Evolutionary conservation across 176 grass and related monocot species (phyloP), one percentile per base, ranked within the genome.

Genomic region (Rhipidocladum racemiflorum): DNA sequence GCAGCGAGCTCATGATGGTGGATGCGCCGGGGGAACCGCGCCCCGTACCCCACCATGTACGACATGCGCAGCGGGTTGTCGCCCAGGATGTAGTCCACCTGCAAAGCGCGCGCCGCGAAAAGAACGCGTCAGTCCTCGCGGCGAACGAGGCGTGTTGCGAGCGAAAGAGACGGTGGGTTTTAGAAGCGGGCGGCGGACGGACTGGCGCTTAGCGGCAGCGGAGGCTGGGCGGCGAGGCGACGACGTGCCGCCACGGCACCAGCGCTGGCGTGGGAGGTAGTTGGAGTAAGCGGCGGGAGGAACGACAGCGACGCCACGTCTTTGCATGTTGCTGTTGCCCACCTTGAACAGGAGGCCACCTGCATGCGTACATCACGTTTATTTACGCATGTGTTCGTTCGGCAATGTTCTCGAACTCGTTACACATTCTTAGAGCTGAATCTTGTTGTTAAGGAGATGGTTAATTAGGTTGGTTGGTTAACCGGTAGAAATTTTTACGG

Each of bases 41-140:
- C 34, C 4, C 96, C 91, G 76, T 99, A 95, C 0, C 91, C 96
- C 21, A 99, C 96, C 96, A 99, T 99, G 85, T 99, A 95, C 8
- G 96, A 99, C 92, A 93, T 91, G 9, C 92, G 81, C 70, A 99
- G 74, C 39, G 96, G 96, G 88, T 99, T 99, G 63, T 93, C 87
- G 9, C 96, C 92, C 36, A 99, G 68, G 81, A 95, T 99, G 78
- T 95, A 99, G 76, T 99, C 92, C 79, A 95, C 90, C 91, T 93
- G 71, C 28, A 65, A 55, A 0, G 9, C 21, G 17, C 42, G 4
- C 8, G 24, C 6, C 17, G 20, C 11, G 2, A 12, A 12, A 8
- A 18, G n/a, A 24, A 24, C 21, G 7, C 9, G 36, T 61, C 7
- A 1, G 36, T 16, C 32, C 30, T 32, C 0, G 36, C 39, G 16